phyloP scores from a whole-genome alignment of 116 monocot genomes.

The Phalaenopsis hybrid region DNA sequence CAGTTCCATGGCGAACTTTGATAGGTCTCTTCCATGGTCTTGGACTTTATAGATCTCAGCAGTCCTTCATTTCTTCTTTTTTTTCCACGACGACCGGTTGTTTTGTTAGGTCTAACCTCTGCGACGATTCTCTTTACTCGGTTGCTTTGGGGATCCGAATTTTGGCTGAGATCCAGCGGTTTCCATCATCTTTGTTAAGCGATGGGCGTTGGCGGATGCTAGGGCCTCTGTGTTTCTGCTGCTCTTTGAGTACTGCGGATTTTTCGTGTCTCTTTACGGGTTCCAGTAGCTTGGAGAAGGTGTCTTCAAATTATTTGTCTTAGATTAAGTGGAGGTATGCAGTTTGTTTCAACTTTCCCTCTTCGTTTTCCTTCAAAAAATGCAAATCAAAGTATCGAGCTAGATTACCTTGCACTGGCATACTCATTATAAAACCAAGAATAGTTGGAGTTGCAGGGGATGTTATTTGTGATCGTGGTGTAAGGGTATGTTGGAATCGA shows the following conservation, averaged over 20 bases:
- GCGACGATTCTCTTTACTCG: background rate
- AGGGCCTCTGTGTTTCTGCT: background rate
- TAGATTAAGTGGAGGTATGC: background rate
- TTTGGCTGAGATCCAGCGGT: conserved; percentile 2
- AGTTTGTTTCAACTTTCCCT: background rate
- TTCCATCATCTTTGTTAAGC: background rate
- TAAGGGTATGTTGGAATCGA: background rate
- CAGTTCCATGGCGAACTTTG: background rate
- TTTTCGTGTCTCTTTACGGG: background rate
- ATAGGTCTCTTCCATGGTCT: background rate
- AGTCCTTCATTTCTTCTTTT: background rate
- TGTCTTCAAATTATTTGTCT: background rate
- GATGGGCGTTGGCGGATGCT: background rate
- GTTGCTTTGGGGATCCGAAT: background rate
- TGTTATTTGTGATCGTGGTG: background rate
- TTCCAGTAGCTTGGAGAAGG: background rate
- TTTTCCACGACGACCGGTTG: background rate
- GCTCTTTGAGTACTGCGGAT: background rate
- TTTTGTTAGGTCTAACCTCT: background rate
- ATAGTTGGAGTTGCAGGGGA: background rate
- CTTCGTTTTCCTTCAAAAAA: background rate
- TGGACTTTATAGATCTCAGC: conserved; percentile 3
- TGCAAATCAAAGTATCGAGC: background rate
- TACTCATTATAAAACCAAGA: background rate
- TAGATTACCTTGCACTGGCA: background rate